phyloP scores from a whole-genome alignment of 768 basidiomycete species.

The Lepiota venenata region DNA sequence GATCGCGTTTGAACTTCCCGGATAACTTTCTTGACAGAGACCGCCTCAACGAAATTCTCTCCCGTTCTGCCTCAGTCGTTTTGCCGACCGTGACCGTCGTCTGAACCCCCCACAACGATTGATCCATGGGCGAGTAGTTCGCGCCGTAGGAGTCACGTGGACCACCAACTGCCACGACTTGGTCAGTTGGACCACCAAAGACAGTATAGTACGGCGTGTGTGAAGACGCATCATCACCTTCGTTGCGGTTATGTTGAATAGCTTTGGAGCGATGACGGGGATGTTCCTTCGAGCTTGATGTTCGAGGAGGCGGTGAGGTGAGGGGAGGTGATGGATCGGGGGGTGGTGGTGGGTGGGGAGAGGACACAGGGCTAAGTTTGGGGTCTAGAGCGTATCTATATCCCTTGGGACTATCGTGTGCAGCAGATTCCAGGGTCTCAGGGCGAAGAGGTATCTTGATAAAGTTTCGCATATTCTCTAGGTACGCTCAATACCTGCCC shows the following conservation, averaged over 20 bases:
- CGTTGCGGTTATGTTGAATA: not conserved
- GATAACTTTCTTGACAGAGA: slow-evolving; percentile 7
- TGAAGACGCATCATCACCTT: not conserved
- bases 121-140: not conserved
- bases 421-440: not conserved
- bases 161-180: not conserved
- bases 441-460: not conserved
- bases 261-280: not conserved
- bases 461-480: not conserved
- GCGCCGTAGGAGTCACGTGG: slow-evolving; percentile 3
- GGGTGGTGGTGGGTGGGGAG: not conserved
- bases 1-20: slow-evolving; percentile 5
- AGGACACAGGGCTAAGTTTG: not conserved
- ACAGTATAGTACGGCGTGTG: slow-evolving; percentile 7
- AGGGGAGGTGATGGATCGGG: not conserved
- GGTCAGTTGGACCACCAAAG: slow-evolving; percentile 1
- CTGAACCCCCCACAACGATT: not conserved
- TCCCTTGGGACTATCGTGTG: not conserved
- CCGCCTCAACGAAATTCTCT: not conserved
- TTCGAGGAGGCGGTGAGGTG: not conserved
- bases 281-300: not conserved
- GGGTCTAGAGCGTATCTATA: not conserved
- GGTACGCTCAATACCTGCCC: not conserved
- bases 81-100: not conserved
- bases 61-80: not conserved